Percentiles rank a stretch among this genome's conserved stretches.
These are phyloP conservation scores for Mycena filopes DNA, from an alignment of 768 basidiomycete genomes.

Conservation along the genomic window DNA sequence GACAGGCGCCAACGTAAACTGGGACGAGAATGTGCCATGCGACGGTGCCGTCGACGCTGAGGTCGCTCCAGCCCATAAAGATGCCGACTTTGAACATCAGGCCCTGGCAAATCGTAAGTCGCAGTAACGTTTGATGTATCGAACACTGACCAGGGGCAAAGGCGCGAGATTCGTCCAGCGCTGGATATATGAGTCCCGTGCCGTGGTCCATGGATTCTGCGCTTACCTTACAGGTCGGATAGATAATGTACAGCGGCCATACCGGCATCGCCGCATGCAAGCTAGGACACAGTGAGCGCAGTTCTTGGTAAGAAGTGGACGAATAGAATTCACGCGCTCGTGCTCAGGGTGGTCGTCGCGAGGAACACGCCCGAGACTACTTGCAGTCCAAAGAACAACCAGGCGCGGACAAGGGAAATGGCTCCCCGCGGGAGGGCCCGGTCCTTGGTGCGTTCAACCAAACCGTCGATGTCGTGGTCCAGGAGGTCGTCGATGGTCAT, in stretches of 20 bases:
- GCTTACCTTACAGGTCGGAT: constrained; percentile 46
- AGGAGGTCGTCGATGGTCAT: constrained; percentile 47
- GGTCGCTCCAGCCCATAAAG: constrained; percentile 46
- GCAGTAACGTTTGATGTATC: no score
- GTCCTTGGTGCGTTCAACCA: constrained; percentile 40
- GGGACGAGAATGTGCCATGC: constrained; percentile 39
- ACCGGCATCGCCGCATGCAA: constrained; percentile 38
- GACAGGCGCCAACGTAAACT: constrained; percentile 39
- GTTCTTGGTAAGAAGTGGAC: not conserved
- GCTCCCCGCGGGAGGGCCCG: constrained; percentile 41
- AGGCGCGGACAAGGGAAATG: constrained; percentile 40
- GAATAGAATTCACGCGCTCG: constrained; percentile 30
- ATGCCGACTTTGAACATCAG: constrained; percentile 45
- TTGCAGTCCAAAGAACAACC: constrained; percentile 42
- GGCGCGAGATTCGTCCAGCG: constrained; percentile 44
- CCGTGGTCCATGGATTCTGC: no score
- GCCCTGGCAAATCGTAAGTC: constrained; percentile 31
- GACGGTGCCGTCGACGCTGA: constrained; percentile 35
- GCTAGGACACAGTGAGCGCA: constrained; percentile 16
- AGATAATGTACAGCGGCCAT: constrained; percentile 45
- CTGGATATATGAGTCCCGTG: constrained; percentile 24
- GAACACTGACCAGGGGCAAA: constrained; percentile 37
- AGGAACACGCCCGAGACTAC: constrained; percentile 36
- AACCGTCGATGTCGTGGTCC: constrained; percentile 41
- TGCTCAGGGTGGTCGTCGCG: constrained; percentile 33